Conservation (phyloP, 805 yeast species). For the Hanseniaspora valbyensis region DNA sequence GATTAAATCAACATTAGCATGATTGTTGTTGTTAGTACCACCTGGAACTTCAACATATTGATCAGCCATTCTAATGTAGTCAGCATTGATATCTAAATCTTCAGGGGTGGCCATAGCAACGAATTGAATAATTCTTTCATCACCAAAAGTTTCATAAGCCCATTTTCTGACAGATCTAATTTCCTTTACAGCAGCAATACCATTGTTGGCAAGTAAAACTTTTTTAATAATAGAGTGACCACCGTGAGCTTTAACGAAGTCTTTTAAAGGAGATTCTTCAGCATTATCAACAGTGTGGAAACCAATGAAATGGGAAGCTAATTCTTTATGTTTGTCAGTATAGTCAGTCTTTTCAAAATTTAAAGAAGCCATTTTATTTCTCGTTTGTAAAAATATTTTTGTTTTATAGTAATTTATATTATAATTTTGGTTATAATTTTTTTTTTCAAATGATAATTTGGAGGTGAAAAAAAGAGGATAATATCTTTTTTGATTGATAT, state of each 20-base stretch:
- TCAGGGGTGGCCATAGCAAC: conserved; percentile 99
- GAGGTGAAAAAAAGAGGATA: neutral
- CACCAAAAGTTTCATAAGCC: conserved; percentile 98
- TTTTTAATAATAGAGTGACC: conserved; percentile 93
- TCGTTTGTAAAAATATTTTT: neutral
- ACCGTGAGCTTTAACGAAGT: conserved; percentile 70
- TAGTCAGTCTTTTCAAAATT: conserved; percentile 27
- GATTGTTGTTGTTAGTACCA: conserved; percentile 96
- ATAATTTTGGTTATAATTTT: neutral
- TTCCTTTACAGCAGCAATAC: conserved; percentile 98
- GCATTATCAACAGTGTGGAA: conserved; percentile 66
- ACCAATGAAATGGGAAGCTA: conserved; percentile 74
- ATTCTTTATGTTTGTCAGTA: conserved; percentile 29
- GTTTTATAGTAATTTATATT: neutral
- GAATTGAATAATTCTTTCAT: conserved; percentile 85
- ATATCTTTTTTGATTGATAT: neutral
- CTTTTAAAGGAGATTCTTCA: conserved; percentile 65
- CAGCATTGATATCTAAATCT: conserved; percentile 92
- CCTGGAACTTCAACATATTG: conserved; percentile 98
- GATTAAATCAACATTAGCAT: conserved; percentile 94
- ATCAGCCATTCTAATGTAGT: conserved; percentile 97
- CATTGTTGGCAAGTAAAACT: conserved; percentile 91
- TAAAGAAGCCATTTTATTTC: conserved; percentile 6
- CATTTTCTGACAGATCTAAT: conserved; percentile 95
- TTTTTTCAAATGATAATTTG: neutral